Evolutionary conservation across 2,329 filamentous ascomycete genomes (phyloP), one percentile per base, ranked within the genome.

Genomic region (Ustulina deusta): DNA sequence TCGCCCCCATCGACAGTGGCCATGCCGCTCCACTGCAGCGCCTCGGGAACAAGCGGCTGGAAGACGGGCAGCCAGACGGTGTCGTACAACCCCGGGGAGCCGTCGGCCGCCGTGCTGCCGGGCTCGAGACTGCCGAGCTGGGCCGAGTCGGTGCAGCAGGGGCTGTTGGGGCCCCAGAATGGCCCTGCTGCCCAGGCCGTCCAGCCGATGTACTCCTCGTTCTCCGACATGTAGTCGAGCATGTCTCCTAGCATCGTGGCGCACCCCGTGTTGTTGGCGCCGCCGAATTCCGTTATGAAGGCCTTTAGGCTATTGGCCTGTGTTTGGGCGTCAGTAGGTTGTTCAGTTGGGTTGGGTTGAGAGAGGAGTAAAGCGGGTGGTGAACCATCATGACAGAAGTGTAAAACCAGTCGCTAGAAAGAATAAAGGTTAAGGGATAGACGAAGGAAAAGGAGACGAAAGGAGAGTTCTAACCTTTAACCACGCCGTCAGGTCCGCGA

Each of bases 151-250:
- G 80, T 78, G 72, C 80, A 85, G 70, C 81, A 81, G 22, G 80
- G 84, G 62, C 78, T 80, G 48, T 77, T 71, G 7, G 76, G 70
- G 0, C 83, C 83, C 83, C 83, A 85, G 51, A 86, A 79, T 0
- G 84, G 83, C 0, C 83, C 83, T 0, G 83, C 84, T 0, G 83
- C 81, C 83, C 83, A 85, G 3, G 83, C 83, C 0, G 83, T 84
- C 83, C 83, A 85, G 2, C 84, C 83, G 52, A 85, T 84, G 68
- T 83, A 85, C 70, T 80, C 81, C 1, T 79, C 75, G 68, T 85
- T 83, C n/a, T 78, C 65, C 29, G 79, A 76, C 79, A 86, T 83
- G 72, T 84, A 83, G 59, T 82, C 79, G 15, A 85, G 66, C 6
- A 84, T 80, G 34, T 79, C 77, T 13, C 75, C 74, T 5, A 85